Conservation (phyloP, 345 rosid genomes). For the Capsella bursapastoris region DNA sequence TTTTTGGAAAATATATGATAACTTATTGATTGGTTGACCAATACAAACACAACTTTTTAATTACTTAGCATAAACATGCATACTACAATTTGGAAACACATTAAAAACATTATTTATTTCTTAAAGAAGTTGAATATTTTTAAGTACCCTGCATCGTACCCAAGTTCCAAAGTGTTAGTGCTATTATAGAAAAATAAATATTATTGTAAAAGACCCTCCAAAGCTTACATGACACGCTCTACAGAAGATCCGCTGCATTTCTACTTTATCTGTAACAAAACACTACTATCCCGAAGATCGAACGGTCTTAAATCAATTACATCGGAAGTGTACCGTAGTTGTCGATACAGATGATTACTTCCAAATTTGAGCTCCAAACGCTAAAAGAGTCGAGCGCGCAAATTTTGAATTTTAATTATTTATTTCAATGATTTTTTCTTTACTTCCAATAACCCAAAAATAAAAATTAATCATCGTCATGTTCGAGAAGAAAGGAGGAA, state of each 20-base stretch:
- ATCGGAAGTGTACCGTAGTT: neutral
- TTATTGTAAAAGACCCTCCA: conserved; percentile 17
- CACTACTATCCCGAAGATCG: neutral
- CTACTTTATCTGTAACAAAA: neutral
- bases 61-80: neutral
- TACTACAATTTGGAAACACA: conserved; percentile 8
- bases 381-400: conserved; percentile 46
- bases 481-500: conserved; percentile 43
- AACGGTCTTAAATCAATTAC: conserved; percentile 12
- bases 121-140: neutral
- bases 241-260: conserved; percentile 9
- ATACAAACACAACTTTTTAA: neutral
- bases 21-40: neutral
- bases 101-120: neutral
- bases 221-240: conserved; percentile 48
- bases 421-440: neutral
- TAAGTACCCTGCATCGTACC: neutral
- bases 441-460: neutral
- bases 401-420: conserved; percentile 29
- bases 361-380: conserved; percentile 12
- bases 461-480: conserved; percentile 5
- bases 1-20: neutral
- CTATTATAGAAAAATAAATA: conserved; percentile 11
- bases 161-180: neutral
- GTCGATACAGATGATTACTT: neutral